Evolutionary conservation across 179 eudicot species (phyloP), one percentile per base, ranked within the genome.

Genomic region (Sideroxylon spinosum): DNA sequence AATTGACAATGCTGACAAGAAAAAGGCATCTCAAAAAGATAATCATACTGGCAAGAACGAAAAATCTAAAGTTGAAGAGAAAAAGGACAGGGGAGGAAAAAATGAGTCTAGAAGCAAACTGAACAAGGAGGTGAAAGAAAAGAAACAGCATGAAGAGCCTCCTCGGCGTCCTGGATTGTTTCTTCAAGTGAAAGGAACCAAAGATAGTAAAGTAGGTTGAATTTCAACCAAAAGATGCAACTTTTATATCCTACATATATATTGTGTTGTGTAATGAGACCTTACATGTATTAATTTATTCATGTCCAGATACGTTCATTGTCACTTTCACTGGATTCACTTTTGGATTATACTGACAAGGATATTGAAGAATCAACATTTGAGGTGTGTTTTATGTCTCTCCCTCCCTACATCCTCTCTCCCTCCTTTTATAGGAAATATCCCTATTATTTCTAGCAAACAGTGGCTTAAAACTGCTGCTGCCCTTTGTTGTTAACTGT

Each of bases 271-370:
- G 44, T 37, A 37, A 37, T 37, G 44, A 37, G 44, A 37, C 44
- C 44, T 37, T 37, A 50, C 13, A 19, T 29, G 32, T 55, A 26
- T 52, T 68, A 14, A 20, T 82, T 67, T 86, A 26, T 28, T 81
- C 46, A 76, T 52, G 53, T 88, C 79, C 97, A 95, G 98, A 60
- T 95, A 79, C 94, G 86, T 29, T 92, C 99, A 20, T 44, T 90
- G 73, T 93, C 99, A 74, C 90, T 92, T 78, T 95, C 99, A 20
- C 79, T 95, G 85, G 99, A 95, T 78, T 91, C 99, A 22, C 89
- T 95, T 67, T 87, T 95, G 79, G 98, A 89, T 79, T 95, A 95
- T 81, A 88, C 89, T 66, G 93, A 88, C 83, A 90, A 88, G 81
- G 99, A 95, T 84, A 68, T 89, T 64, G 99, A 95, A 65, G 99